These are phyloP conservation scores for Talaromyces thailandensis DNA, from an alignment of 495 filamentous ascomycete genomes.

Conservation along the genomic window DNA sequence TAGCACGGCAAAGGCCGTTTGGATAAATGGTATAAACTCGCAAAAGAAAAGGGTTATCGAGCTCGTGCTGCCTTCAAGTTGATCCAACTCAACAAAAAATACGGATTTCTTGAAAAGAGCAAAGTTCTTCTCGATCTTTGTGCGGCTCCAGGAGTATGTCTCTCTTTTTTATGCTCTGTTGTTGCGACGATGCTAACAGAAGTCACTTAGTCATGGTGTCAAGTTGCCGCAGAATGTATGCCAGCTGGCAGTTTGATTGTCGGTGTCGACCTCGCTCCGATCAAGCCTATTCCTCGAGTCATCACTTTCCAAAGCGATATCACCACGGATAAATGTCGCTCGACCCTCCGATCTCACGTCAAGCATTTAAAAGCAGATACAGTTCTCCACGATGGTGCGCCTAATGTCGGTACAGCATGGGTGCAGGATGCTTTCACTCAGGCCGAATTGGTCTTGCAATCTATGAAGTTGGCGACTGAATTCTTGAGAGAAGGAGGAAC, in stretches of 20 bases:
- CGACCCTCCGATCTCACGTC: slow-evolving; percentile 81
- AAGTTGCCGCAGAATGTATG: slow-evolving; percentile 95
- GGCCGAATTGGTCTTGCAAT: slow-evolving; percentile 86
- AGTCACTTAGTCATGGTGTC: slow-evolving; percentile 74
- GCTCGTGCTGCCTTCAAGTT: slow-evolving; percentile 97
- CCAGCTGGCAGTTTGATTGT: slow-evolving; percentile 83
- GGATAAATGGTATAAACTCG: slow-evolving; percentile 95
- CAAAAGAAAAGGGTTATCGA: slow-evolving; percentile 97
- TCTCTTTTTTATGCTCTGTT: neutral
- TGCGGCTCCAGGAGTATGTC: slow-evolving; percentile 82
- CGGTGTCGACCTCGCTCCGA: slow-evolving; percentile 90
- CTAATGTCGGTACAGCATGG: slow-evolving; percentile 97
- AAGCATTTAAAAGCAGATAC: slow-evolving; percentile 97
- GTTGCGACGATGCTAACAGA: neutral
- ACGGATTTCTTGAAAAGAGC: slow-evolving; percentile 93
- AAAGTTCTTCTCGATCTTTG: slow-evolving; percentile 96
- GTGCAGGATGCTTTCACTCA: slow-evolving; percentile 98
- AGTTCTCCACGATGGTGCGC: slow-evolving; percentile 96
- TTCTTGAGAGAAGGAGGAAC: slow-evolving; percentile 85
- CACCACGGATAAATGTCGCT: slow-evolving; percentile 90
- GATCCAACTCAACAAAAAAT: slow-evolving; percentile 98
- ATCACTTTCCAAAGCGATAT: slow-evolving; percentile 98
- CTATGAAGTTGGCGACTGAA: slow-evolving; percentile 87
- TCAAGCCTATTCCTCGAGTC: slow-evolving; percentile 87
- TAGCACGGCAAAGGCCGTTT: slow-evolving; percentile 96